These are phyloP conservation scores for Porpolomopsis calyptriformis DNA, from an alignment of 768 basidiomycete species.

Conservation along the genomic window DNA sequence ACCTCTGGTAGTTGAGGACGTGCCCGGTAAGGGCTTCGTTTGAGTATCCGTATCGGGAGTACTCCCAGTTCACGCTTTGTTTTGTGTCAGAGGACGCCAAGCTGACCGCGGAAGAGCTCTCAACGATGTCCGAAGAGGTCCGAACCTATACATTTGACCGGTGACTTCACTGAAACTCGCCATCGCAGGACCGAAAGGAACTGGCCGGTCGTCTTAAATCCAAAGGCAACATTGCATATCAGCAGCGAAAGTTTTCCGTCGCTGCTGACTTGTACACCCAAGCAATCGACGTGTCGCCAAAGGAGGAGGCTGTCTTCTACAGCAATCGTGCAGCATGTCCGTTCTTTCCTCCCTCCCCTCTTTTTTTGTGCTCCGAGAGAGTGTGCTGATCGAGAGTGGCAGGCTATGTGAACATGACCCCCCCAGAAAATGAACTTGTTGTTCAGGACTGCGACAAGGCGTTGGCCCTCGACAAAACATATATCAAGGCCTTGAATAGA, in stretches of 20 bases:
- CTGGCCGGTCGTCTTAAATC: constrained; percentile 57
- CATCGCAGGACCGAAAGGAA: constrained; percentile 48
- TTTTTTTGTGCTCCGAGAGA: neutral
- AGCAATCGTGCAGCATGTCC: constrained; percentile 94
- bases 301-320: constrained; percentile 86
- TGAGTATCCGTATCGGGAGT: too few relatives aligned
- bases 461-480: constrained; percentile 68
- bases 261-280: constrained; percentile 62
- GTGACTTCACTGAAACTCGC: constrained; percentile 2
- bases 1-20: constrained; percentile 25
- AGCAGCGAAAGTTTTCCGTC: constrained; percentile 43
- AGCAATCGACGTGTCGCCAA: constrained; percentile 64
- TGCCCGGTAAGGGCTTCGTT: constrained; percentile 5
- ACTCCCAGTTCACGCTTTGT: neutral
- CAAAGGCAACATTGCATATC: constrained; percentile 64
- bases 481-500: constrained; percentile 87
- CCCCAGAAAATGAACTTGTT: constrained; percentile 73
- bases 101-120: constrained; percentile 45
- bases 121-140: constrained; percentile 49
- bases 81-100: constrained; percentile 28
- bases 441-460: constrained; percentile 86
- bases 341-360: constrained; percentile 20
- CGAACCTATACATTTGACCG: constrained; percentile 7
- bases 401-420: constrained; percentile 89
- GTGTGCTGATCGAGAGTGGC: constrained; percentile 1